These are phyloP conservation scores for Cyclostephanos invisitatus DNA, from an alignment of 108 stramenopile species.

Conservation along the genomic window DNA sequence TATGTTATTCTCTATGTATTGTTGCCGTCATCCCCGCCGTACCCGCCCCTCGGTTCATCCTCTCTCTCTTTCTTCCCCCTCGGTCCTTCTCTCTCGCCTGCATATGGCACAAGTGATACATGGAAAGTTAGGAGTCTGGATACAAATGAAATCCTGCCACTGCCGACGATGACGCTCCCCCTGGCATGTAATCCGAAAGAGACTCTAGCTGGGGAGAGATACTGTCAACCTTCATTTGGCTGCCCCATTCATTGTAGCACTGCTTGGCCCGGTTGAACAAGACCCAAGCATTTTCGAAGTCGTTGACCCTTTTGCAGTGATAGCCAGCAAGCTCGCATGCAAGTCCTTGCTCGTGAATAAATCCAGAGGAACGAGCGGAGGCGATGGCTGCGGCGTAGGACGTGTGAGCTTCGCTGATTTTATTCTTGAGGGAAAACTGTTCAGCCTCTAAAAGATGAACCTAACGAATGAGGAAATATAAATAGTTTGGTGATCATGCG, in stretches of 20 bases:
- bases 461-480: background rate
- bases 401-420: slow-evolving; percentile 14
- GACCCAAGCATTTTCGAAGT: slow-evolving; percentile 8
- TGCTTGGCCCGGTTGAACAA: slow-evolving; percentile 19
- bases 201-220: background rate
- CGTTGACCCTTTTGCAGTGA: slow-evolving; percentile 16
- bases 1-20: too few species aligned
- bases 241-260: slow-evolving; percentile 30
- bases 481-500: too few species aligned
- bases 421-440: slow-evolving; percentile 5
- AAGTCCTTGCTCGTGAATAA: slow-evolving; percentile 38
- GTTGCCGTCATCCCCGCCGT: too few species aligned
- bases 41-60: too few species aligned
- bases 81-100: too few species aligned
- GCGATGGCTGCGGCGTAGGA: slow-evolving; percentile 11
- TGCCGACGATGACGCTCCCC: too few species aligned
- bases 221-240: background rate
- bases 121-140: too few species aligned
- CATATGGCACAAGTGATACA: too few species aligned
- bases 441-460: slow-evolving; percentile 29
- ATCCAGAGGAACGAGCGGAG: slow-evolving; percentile 15
- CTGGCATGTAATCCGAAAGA: background rate
- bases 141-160: too few species aligned
- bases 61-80: too few species aligned
- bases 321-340: slow-evolving; percentile 32